Conservation (phyloP, 164 flowering plant genomes). For the Magnolia officinalis region DNA sequence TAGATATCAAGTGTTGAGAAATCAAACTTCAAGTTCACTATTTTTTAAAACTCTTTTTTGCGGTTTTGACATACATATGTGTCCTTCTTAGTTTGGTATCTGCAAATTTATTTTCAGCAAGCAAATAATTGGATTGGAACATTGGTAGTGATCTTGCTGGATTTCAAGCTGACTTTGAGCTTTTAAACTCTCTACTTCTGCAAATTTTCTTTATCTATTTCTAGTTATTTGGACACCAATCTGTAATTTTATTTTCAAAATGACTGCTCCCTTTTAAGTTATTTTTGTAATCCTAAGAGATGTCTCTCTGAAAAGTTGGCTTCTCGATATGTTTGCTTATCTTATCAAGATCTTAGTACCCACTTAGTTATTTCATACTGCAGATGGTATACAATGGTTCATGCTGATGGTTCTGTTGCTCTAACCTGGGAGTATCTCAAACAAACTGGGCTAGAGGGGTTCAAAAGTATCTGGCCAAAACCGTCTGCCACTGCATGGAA, state of each 20-base stretch:
- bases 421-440: constrained; percentile 58
- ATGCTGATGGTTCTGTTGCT: constrained; percentile 81
- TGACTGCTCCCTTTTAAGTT: no score
- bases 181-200: not conserved
- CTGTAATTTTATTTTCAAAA: not conserved
- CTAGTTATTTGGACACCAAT: not conserved
- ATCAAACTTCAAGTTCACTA: no score
- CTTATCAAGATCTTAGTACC: not conserved
- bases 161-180: not conserved
- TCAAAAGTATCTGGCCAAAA: constrained; percentile 73
- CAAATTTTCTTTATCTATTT: not conserved
- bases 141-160: no score
- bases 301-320: not conserved
- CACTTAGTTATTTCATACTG: constrained; percentile 14
- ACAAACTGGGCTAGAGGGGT: constrained; percentile 66
- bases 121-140: no score
- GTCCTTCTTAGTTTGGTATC: no score
- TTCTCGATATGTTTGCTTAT: not conserved
- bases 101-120: no score
- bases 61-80: no score
- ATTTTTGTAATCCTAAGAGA: not conserved
- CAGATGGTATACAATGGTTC: constrained; percentile 99
- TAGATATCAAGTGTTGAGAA: no score
- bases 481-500: constrained; percentile 80
- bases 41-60: no score